Evolutionary conservation across 2,329 filamentous ascomycete genomes (phyloP).

Genomic region (Anisogramma anomala): DNA sequence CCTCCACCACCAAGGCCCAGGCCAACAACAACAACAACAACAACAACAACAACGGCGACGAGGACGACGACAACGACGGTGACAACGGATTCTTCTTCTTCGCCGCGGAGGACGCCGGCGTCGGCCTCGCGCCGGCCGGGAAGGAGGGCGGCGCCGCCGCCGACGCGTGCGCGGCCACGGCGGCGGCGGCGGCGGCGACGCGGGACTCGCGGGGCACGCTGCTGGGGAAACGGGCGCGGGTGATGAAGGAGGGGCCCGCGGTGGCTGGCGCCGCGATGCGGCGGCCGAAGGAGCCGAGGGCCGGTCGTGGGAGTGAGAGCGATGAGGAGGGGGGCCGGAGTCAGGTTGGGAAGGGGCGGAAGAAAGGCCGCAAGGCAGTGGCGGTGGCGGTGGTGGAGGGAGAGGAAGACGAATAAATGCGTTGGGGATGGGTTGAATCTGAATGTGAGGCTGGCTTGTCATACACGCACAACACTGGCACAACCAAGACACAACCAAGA

Average conservation of each 20-base stretch:
- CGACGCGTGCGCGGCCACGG: too few relatives aligned
- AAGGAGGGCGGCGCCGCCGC: constrained; percentile 15
- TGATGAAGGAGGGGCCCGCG: constrained; percentile 13
- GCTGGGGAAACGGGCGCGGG: constrained; percentile 18
- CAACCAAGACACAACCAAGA: too few relatives aligned
- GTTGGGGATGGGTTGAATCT: background rate
- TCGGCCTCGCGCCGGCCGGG: constrained; percentile 27
- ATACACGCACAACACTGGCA: too few relatives aligned
- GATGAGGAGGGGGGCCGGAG: constrained; percentile 24
- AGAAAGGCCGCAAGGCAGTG: constrained; percentile 1
- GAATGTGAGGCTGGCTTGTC: background rate
- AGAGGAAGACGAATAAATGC: background rate
- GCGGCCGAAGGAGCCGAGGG: constrained; percentile 19
- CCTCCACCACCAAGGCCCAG: too few relatives aligned
- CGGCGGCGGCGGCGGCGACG: too few relatives aligned
- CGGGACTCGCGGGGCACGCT: constrained; percentile 24
- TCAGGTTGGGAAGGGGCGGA: constrained; percentile 17
- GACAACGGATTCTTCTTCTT: constrained; percentile 19
- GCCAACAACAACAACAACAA: too few relatives aligned
- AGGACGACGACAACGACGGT: constrained; percentile 10
- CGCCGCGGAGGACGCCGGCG: constrained; percentile 28
- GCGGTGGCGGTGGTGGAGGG: background rate
- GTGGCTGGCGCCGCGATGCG: constrained; percentile 26
- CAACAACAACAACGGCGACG: background rate
- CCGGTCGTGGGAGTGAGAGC: constrained; percentile 32